A percentile compares a stretch with the other conserved stretches of the same genome.
Evolutionary conservation across 495 filamentous ascomycete genomes (phyloP).

Genomic region (Neohortaea acidophila): DNA sequence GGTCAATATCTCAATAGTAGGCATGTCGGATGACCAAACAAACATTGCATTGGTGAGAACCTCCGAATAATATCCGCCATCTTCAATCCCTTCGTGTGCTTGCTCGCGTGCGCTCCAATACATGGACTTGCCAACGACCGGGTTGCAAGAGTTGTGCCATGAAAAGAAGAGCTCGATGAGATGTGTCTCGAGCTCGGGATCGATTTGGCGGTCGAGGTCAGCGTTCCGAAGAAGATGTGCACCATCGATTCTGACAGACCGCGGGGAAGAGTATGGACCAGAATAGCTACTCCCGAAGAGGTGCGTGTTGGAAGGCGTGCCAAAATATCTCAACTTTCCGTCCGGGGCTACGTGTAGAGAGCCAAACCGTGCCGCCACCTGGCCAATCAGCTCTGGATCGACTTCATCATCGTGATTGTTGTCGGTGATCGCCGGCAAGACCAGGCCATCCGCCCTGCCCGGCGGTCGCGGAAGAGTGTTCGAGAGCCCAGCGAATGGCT

Average conservation of each 20-base stretch:
- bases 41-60: background rate
- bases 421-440: background rate
- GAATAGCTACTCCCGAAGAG: background rate
- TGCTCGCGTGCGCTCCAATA: conserved; percentile 25
- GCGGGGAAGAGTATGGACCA: background rate
- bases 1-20: conserved; percentile 17
- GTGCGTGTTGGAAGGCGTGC: background rate
- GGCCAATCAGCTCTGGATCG: background rate
- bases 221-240: background rate
- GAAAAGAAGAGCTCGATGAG: conserved; percentile 37
- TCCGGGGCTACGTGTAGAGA: conserved; percentile 1
- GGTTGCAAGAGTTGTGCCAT: conserved; percentile 37
- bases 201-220: conserved; percentile 28
- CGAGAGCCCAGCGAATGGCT: too few species aligned
- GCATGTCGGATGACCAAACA: background rate
- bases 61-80: background rate
- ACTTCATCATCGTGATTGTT: background rate
- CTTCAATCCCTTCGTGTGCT: background rate
- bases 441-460: background rate
- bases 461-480: too few species aligned
- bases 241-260: background rate
- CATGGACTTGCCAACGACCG: conserved; percentile 37
- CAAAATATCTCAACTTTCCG: conserved; percentile 5
- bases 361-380: conserved; percentile 1
- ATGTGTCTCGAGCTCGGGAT: conserved; percentile 32